Evolutionary conservation across 2,329 filamentous ascomycete species (phyloP).

Genomic region (Penicillium sp.): DNA sequence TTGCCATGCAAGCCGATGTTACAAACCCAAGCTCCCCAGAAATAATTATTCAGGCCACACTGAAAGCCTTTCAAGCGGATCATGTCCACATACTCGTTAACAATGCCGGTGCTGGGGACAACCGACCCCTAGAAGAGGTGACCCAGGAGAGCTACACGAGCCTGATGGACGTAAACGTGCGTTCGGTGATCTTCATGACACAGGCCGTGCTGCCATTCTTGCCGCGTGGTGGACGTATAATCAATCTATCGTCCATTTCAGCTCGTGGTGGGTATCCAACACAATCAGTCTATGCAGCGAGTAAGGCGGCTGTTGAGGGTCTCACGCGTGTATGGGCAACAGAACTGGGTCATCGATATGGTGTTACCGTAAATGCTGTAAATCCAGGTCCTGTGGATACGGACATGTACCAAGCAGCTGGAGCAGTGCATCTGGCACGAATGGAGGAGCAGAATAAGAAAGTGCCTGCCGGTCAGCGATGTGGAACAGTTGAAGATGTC

Average conservation of each 20-base stretch:
- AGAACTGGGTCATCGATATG: slow-evolving; percentile 48
- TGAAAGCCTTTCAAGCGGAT: too few relatives aligned
- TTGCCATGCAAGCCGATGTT: too few relatives aligned
- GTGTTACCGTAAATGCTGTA: slow-evolving; percentile 54
- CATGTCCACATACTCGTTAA: too few relatives aligned
- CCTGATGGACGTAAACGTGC: slow-evolving; percentile 18
- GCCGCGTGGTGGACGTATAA: slow-evolving; percentile 43
- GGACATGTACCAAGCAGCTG: not conserved
- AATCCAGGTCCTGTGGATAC: slow-evolving; percentile 53
- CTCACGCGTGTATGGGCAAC: slow-evolving; percentile 59
- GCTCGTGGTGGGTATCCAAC: slow-evolving; percentile 52
- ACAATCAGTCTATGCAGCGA: slow-evolving; percentile 57
- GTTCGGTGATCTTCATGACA: slow-evolving; percentile 27
- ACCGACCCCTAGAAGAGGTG: not conserved
- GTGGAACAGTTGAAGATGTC: slow-evolving; percentile 29
- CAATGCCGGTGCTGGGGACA: too few relatives aligned
- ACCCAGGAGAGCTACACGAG: not conserved
- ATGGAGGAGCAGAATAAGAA: not conserved
- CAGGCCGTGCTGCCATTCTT: slow-evolving; percentile 29
- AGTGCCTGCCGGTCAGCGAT: slow-evolving; percentile 24
- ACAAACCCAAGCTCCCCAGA: too few relatives aligned
- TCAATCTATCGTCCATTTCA: slow-evolving; percentile 55
- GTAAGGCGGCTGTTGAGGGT: slow-evolving; percentile 57
- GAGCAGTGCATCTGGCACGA: not conserved
- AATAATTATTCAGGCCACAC: too few relatives aligned